Percentiles rank a stretch among this genome's conserved stretches.
These are phyloP conservation scores for Fusarium sp. DNA, from an alignment of 2,329 filamentous ascomycete species.

Conservation along the genomic window DNA sequence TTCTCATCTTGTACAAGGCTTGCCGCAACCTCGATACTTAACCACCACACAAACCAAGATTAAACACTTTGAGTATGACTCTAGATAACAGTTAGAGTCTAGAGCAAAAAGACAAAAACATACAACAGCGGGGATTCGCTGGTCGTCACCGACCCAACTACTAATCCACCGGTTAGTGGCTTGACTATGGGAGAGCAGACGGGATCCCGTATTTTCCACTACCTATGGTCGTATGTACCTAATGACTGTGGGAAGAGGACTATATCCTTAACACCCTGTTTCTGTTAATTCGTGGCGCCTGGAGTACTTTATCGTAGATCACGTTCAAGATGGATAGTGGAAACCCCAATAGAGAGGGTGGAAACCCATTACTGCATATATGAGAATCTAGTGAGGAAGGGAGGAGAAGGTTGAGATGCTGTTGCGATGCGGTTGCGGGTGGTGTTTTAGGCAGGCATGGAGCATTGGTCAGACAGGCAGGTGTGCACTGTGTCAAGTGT, in stretches of 20 bases:
- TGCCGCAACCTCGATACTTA: neutral
- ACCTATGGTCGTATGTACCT: neutral
- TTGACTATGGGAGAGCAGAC: slow-evolving; percentile 1
- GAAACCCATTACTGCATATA: neutral
- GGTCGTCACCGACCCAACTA: slow-evolving; percentile 3
- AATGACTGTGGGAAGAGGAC: fast-evolving
- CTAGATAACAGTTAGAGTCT: neutral
- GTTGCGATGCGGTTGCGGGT: neutral
- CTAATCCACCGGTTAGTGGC: slow-evolving; percentile 1
- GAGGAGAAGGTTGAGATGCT: neutral
- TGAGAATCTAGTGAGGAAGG: neutral
- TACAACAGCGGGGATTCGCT: neutral
- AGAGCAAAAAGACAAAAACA: neutral
- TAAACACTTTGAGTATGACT: neutral
- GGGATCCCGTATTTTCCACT: slow-evolving; percentile 9
- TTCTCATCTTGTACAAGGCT: too few relatives aligned
- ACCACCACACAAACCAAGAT: neutral
- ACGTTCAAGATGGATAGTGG: too few relatives aligned
- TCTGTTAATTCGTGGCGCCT: neutral
- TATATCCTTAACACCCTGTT: neutral
- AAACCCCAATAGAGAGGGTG: neutral
- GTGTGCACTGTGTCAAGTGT: neutral
- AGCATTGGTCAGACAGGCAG: neutral
- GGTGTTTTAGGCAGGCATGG: neutral
- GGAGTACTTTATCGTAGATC: neutral